Base-by-base conservation (phyloP, 495 filamentous ascomycete species). In the Aspergillus campestris region DNA sequence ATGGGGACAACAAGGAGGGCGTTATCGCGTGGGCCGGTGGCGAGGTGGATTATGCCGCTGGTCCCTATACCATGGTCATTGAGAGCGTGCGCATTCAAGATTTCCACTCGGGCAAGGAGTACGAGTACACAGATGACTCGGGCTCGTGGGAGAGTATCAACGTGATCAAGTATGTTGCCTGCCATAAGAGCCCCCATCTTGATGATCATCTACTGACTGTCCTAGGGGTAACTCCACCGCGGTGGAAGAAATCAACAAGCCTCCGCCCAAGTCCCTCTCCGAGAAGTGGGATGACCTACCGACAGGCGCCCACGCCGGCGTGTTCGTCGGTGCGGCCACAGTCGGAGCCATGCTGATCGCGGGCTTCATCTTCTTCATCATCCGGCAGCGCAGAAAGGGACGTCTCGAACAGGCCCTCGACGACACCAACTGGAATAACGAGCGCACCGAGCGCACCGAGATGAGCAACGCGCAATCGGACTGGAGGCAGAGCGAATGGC, bases 1-100 rank as follows among this genome's bases (percentile, higher is more conserved):
- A 94, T 57, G 61, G 81, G 1, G 60, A 60, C 52, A 89, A 91
- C 56, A 58, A 77, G 7, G 60, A 77, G 43, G 73, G 75, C 46
- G 78, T 69, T 31, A 70, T 78, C 45, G 65, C 85, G 38, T 95
- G 89, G 89, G 87, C 89, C 49, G 87, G 87, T 38, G 89, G 89
- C 45, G 49, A 66, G 45, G 86, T 84, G 24, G 77, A 89, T 62
- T 94, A 84, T 68, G 56, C 62, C 38, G 56, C 79, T 8, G 87
- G 86, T 30, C 88, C 89, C 1, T 94, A 79, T 66, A 80, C 70
- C 51, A 91, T 92, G 86, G 80, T 71, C 51, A 78, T 94, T 44
- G 70, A 86, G 70, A 77, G 65, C 34, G 79, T 82, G 30, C 59
- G 64, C 31, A 71, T 89, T 40, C 73, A 71, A 29, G 87, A 94